These are phyloP conservation scores for Apocynum venetum DNA, from an alignment of 257 asterid species.

Conservation along the genomic window DNA sequence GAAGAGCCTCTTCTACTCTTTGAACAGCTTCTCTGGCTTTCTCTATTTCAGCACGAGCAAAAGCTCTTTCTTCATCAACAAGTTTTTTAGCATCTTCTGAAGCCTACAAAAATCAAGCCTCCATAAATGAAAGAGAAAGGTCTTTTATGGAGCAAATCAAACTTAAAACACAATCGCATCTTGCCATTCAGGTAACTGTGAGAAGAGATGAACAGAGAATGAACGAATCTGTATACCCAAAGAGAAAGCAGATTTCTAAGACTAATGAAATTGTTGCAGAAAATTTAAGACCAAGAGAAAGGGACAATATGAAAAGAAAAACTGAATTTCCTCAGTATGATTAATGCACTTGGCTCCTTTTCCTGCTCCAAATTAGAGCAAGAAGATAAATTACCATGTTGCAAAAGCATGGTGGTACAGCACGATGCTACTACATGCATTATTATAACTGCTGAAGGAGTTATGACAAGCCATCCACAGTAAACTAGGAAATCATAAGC, in stretches of 20 bases:
- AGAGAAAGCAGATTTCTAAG: not conserved
- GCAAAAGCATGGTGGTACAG: not conserved
- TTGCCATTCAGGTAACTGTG: not conserved
- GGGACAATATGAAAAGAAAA: not conserved
- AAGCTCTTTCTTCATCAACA: conserved; percentile 88
- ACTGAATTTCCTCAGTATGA: not conserved
- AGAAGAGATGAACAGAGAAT: not conserved
- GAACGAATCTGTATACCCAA: not conserved
- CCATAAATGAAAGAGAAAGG: not conserved
- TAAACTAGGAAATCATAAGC: not conserved
- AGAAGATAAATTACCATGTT: not conserved
- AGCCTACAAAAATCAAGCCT: conserved; percentile 44
- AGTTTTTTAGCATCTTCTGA: conserved; percentile 94
- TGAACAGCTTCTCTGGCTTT: conserved; percentile 96
- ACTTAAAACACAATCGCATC: not conserved
- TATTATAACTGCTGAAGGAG: not conserved
- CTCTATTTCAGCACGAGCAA: conserved; percentile 90
- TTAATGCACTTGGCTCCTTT: not conserved
- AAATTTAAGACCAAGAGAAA: not conserved
- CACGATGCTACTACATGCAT: not conserved
- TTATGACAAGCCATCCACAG: not conserved
- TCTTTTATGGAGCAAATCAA: not conserved
- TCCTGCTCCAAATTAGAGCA: not conserved
- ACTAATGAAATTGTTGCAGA: not conserved
- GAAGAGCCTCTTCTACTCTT: conserved; percentile 96